A percentile compares a stretch with the other conserved stretches of the same genome.
phyloP scores from a whole-genome alignment of 495 filamentous ascomycete genomes.

The Tuber indicum region DNA sequence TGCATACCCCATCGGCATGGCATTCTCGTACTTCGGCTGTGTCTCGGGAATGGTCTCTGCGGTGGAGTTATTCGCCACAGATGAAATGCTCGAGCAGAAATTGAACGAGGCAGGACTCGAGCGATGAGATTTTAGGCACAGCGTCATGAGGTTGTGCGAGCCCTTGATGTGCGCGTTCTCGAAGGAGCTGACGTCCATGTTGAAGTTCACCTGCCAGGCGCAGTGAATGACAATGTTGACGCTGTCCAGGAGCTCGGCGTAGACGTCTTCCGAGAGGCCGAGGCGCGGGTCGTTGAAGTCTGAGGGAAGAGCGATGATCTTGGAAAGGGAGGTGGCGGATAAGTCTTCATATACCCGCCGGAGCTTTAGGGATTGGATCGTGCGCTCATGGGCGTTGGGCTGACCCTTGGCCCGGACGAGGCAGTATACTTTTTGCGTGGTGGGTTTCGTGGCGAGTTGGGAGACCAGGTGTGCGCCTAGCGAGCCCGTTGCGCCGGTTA shows the following conservation, averaged over 20 bases:
- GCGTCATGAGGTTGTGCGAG: conserved; percentile 51
- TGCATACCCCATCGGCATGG: conserved; percentile 56
- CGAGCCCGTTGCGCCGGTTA: conserved; percentile 57
- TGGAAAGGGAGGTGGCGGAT: conserved; percentile 24
- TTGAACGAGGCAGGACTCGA: conserved; percentile 45
- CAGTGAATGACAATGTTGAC: conserved; percentile 55
- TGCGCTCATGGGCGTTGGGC: conserved; percentile 25
- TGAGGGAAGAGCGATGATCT: conserved; percentile 46
- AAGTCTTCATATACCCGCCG: conserved; percentile 18
- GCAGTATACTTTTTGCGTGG: conserved; percentile 50
- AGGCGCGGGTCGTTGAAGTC: conserved; percentile 46
- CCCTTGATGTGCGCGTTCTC: conserved; percentile 53
- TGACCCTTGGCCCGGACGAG: conserved; percentile 46
- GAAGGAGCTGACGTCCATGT: conserved; percentile 52
- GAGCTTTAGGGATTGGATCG: conserved; percentile 20
- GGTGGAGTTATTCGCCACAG: conserved; percentile 42
- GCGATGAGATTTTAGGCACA: conserved; percentile 49
- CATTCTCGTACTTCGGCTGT: conserved; percentile 46
- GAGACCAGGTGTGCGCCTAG: conserved; percentile 53
- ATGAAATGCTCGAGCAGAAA: conserved; percentile 58
- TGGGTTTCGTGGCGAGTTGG: conserved; percentile 47
- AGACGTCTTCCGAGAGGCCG: conserved; percentile 44
- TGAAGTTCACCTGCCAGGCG: conserved; percentile 72
- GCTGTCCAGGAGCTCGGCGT: conserved; percentile 44
- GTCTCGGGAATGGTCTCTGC: conserved; percentile 45